phyloP scores from a whole-genome alignment of 148 eudicot genomes.

The Diospyros lotus region DNA sequence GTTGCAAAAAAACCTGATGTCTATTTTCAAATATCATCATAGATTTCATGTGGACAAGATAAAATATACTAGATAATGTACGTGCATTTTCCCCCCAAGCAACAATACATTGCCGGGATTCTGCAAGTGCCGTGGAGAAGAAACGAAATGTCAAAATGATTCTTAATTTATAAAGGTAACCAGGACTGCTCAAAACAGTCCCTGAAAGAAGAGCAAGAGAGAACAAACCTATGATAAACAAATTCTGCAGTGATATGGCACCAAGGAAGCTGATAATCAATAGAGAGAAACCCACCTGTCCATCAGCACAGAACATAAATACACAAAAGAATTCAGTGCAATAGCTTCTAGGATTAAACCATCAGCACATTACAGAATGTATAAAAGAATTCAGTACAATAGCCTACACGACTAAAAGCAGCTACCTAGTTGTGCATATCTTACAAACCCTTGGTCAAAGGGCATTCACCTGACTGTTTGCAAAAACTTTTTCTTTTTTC shows the following conservation, averaged over 20 bases:
- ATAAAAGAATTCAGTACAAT: not conserved
- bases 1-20: not conserved
- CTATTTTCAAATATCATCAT: not conserved
- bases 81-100: no score
- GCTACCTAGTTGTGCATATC: not conserved
- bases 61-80: no score
- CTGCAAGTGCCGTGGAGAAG: not conserved
- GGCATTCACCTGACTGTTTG: not conserved
- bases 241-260: conserved; percentile 43
- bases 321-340: not conserved
- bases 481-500: not conserved
- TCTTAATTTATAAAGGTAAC: not conserved
- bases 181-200: not conserved
- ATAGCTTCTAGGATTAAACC: not conserved
- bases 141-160: not conserved
- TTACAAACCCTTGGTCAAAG: not conserved
- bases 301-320: conserved; percentile 11
- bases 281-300: conserved; percentile 56
- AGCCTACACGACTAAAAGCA: not conserved
- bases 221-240: conserved; percentile 56
- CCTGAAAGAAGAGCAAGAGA: not conserved
- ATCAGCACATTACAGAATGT: no score
- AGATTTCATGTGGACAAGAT: not conserved
- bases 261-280: conserved; percentile 49
- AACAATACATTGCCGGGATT: not conserved